Evolutionary conservation across 352 stramenopile species (phyloP).

Genomic region (Phytophthora agathidicida): DNA sequence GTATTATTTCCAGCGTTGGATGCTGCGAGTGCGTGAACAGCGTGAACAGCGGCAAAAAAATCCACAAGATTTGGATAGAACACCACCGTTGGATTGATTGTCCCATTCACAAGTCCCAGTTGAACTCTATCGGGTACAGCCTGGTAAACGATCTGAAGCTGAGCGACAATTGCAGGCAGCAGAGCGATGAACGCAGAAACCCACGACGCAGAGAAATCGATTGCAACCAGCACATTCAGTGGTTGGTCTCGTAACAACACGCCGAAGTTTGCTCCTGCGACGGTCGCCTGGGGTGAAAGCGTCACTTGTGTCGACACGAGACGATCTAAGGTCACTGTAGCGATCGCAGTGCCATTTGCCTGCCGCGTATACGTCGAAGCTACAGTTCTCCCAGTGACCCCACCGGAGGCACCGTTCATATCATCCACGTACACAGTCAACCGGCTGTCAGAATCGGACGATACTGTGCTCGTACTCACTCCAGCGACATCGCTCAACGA

Average conservation of each 20-base stretch:
- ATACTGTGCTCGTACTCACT: constrained; percentile 24
- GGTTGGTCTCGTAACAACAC: constrained; percentile 36
- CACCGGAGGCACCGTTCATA: constrained; percentile 39
- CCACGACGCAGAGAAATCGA: constrained; percentile 37
- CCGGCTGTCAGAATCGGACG: constrained; percentile 32
- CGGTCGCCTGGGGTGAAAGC: constrained; percentile 25
- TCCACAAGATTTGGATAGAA: constrained; percentile 30
- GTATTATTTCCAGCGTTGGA: background rate
- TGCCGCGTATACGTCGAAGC: constrained; percentile 35
- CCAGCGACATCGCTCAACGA: constrained; percentile 31
- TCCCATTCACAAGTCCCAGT: constrained; percentile 36
- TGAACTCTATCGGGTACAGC: constrained; percentile 26
- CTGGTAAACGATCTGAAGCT: constrained; percentile 43
- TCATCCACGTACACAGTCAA: constrained; percentile 61
- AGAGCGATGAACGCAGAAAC: constrained; percentile 27
- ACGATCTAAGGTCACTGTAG: constrained; percentile 42
- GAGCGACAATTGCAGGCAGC: constrained; percentile 43
- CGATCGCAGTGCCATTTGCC: constrained; percentile 8
- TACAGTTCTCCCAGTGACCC: constrained; percentile 2
- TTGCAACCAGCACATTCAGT: constrained; percentile 54
- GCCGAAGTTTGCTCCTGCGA: constrained; percentile 2
- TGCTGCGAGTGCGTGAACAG: constrained; percentile 13
- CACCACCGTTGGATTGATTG: background rate
- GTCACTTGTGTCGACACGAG: constrained; percentile 36
- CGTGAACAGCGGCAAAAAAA: constrained; percentile 27